Base-by-base conservation (phyloP, 1,284 basidiomycete genomes). In the Mycosarcoma maydis region DNA sequence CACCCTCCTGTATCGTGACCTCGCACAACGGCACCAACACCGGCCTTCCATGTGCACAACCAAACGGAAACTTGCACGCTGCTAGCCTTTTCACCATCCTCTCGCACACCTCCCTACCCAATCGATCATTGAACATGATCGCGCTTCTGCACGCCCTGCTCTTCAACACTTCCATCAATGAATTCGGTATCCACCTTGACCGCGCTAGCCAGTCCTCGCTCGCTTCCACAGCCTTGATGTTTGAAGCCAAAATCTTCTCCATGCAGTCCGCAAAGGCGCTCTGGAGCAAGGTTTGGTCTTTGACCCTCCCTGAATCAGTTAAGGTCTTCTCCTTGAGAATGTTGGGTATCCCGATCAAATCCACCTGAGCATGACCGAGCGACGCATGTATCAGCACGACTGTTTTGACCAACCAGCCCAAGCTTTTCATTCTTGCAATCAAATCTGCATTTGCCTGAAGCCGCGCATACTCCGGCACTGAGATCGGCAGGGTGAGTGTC, bases 31-130 rank as follows among this genome's bases (percentile, higher is more conserved):
- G 67, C 22, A 61, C 53, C 29, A 70, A 19, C 16, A 37, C 59
- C 6, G 61, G 61, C 65, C 84, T 49, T 0, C 94, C 94, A 82
- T 98, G 94, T 13, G 94, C 94, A 83, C 94, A 98, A 77, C 91
- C 90, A 82, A 96, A 97, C 1, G 94, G 94, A 75, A 92, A 90
- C 6, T 86, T 85, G 2, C 92, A 92, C 59, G 85, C 79, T 2
- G 88, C 86, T 20, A 98, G 84, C 67, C 88, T 86, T 8, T 77
- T 73, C 34, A 97, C 84, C 40, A 98, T 85, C 34, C 85, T 84
- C 68, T 86, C 80, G 80, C 91, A 91, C 76, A 94, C 91, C 27
- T 86, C 85, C 5, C 83, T 57, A 14, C 84, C 87, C 48, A 98
- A 85, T 1, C 84, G 65, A 80, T 97, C 94, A 73, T 93, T 94